Base-by-base conservation (phyloP, 2,329 filamentous ascomycete genomes). In the Alternaria gaisen region DNA sequence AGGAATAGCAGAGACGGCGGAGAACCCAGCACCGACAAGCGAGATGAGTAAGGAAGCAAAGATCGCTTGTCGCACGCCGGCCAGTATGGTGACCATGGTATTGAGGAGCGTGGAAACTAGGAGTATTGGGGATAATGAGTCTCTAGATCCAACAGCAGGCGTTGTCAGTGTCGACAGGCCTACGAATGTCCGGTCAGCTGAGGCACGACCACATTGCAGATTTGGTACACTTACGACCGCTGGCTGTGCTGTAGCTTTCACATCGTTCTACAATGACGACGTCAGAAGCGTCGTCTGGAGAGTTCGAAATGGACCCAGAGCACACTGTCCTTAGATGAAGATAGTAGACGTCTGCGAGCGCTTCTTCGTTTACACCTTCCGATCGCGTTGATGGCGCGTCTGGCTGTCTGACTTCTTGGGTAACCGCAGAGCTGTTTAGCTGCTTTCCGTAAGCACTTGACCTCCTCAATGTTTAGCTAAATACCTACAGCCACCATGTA, bases 401-500 rank as follows among this genome's bases (percentile, higher is more conserved):
- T 41, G 24, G 32, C 9, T 40, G 18, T 5, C 18, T 8, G 28
- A 24, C n/a, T 10, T 12, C n/a, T 38, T 34, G 53, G 3, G 14
- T 10, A 1, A 16, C 4, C 18, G 24, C 18, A 8, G 24, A 40
- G 18, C 24, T 38, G 6, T 60, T 36, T 20, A 60, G 8, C 57
- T 60, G 14, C 28, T 18, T n/a, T 20, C 16, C 10, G 43, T 59
- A 16, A 59, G 36, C n/a, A 38, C 24, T 2, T 14, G 46, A 4
- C 20, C 16, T 24, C n/a, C 24, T 53, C 18, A 4, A 32, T 12
- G 3, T 7, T 16, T n/a, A 11, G 10, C 20, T 14, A 3, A 7
- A 14, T 36, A 61, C 69, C 14, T 65, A 73, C 70, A 41, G 66
- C 48, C 9, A 72, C 26, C 34, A 72, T 43, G 53, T 66, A 73